Percentiles rank a stretch among this genome's conserved stretches.
These are phyloP conservation scores for Pinus tabuliformis DNA, from an alignment of 75 land plant species.

Conservation along the genomic window DNA sequence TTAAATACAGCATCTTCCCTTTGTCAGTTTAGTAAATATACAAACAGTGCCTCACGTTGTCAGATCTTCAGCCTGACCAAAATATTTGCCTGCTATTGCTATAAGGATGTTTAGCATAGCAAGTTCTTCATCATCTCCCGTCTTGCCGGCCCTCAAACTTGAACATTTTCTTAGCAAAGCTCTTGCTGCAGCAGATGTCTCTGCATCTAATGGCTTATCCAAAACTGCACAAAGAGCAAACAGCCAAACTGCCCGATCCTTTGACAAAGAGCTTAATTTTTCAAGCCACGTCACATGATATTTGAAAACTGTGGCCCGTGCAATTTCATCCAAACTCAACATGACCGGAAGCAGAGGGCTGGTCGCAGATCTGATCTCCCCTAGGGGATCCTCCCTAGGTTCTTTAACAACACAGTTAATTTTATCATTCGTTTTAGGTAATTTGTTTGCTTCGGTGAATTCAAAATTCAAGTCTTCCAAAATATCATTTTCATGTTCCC, in stretches of 20 bases:
- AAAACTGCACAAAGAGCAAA: conserved; percentile 77
- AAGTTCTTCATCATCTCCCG: conserved; percentile 64
- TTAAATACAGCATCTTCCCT: too few relatives aligned
- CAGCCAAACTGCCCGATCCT: conserved; percentile 69
- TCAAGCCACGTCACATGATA: conserved; percentile 57
- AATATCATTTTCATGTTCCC: conserved; percentile 10
- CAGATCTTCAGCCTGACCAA: conserved; percentile 60
- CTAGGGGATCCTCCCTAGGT: conserved; percentile 2
- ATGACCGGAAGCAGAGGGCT: conserved; percentile 45
- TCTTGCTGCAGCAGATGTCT: conserved; percentile 75
- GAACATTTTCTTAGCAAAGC: conserved; percentile 79
- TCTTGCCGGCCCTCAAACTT: conserved; percentile 41
- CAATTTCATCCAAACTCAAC: conserved; percentile 60
- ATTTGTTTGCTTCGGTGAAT: not conserved
- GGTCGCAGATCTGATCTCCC: not conserved
- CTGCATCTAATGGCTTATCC: conserved; percentile 79
- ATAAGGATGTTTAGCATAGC: conserved; percentile 78
- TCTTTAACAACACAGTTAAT: not conserved
- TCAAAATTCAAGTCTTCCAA: conserved; percentile 5
- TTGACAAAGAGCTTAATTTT: conserved; percentile 25
- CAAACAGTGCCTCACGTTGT: too few relatives aligned
- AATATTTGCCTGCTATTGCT: conserved; percentile 81
- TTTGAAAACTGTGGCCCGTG: conserved; percentile 60
- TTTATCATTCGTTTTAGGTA: not conserved
- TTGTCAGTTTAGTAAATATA: too few relatives aligned